Evolutionary conservation across 306 rosid species (phyloP), one percentile per base, ranked within the genome.

Genomic region (Sphenostylis stenocarpa): DNA sequence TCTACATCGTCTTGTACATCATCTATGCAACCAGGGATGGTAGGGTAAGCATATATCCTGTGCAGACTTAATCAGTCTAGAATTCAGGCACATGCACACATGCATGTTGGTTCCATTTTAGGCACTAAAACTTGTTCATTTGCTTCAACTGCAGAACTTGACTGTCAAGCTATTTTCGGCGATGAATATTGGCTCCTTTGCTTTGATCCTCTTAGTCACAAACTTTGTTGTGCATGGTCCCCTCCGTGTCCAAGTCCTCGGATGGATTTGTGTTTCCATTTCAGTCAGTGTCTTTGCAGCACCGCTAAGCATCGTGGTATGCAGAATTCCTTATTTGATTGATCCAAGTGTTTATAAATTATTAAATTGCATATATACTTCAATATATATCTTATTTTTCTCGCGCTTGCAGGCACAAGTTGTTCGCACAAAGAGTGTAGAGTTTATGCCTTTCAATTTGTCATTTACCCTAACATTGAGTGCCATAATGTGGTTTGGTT

Each of bases 391-490:
- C 33, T 26, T 29, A 24, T 41, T 57, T 20, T 57, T 26, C 36
- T 55, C 0, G 33, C 0, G 1, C 13, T 23, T 23, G 57, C 80
- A 92, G 94, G 91, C 93, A 38, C 94, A 80, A 53, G 99, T 96
- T 4, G 86, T 96, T 39, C 67, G 90, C 28, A 88, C 98, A 3
- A 91, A 78, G 69, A 96, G 99, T 33, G 90, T 96, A 0, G 97
- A 96, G 57, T 92, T 85, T 58, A 92, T 92, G 97, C 94, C 98
- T 21, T 91, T 92, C 83, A 67, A 69, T 15, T 49, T 96, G 23
- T 92, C 98, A 10, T 88, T 96, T 23, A 90, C 88, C 51, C 94
- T 91, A 3, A 91, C 99, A 38, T 53, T 96, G 79, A 96, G 99
- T 56, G 97, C 98, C n/a, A 26, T 85, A 4, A 84, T 85, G 87